These are phyloP conservation scores for Pythium folliculosum DNA, from an alignment of 352 stramenopile genomes.

Conservation along the genomic window DNA sequence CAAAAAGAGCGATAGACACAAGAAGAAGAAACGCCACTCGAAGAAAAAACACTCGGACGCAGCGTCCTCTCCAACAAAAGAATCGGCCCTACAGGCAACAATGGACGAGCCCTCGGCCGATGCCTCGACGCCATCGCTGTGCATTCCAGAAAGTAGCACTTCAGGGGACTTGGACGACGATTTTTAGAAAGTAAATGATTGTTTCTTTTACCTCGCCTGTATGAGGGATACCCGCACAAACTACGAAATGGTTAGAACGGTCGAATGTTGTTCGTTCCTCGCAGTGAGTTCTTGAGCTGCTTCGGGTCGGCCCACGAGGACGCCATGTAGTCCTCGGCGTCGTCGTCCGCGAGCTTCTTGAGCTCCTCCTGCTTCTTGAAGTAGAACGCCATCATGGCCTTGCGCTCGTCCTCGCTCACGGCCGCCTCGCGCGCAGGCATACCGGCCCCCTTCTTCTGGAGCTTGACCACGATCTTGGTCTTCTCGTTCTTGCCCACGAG, in stretches of 20 bases:
- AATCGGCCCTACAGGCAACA: not conserved
- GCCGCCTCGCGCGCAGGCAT: slow-evolving; percentile 80
- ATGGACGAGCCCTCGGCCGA: not conserved
- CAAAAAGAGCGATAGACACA: slow-evolving; percentile 17
- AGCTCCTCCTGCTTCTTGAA: slow-evolving; percentile 91
- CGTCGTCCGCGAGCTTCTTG: slow-evolving; percentile 81
- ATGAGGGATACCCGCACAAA: not conserved
- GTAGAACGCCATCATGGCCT: slow-evolving; percentile 97
- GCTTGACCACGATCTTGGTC: slow-evolving; percentile 89
- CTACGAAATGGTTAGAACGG: slow-evolving; percentile 51
- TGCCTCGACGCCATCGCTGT: not conserved
- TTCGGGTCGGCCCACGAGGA: slow-evolving; percentile 94
- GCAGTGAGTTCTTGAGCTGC: slow-evolving; percentile 92
- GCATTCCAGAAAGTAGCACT: slow-evolving; percentile 1
- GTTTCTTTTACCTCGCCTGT: not conserved
- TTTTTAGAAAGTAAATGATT: slow-evolving; percentile 21
- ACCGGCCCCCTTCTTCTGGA: slow-evolving; percentile 89
- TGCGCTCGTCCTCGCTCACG: slow-evolving; percentile 94
- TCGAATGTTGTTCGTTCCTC: slow-evolving; percentile 85
- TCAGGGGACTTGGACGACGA: slow-evolving; percentile 19
- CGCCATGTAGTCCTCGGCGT: slow-evolving; percentile 95
- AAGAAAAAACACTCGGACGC: slow-evolving; percentile 6
- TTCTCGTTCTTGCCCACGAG: slow-evolving; percentile 97
- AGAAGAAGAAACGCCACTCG: slow-evolving; percentile 25
- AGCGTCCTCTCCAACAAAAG: not conserved